Conservation (phyloP, 495 filamentous ascomycete genomes). For the Friedmanniomyces simplex region DNA sequence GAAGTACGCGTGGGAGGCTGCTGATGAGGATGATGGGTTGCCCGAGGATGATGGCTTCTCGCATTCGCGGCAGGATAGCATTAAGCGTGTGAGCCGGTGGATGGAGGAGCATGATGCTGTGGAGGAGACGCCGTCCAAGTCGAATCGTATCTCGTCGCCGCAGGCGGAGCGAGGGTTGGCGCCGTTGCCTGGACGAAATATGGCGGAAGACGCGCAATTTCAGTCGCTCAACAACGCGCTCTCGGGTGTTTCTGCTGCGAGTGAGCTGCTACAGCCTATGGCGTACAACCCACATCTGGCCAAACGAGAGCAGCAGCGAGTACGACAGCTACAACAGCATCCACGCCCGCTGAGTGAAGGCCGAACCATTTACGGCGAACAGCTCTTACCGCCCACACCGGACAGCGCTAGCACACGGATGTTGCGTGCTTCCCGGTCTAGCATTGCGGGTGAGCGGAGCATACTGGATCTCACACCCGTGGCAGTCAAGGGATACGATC, state of each 20-base stretch:
- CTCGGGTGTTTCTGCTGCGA: not conserved
- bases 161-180: not conserved
- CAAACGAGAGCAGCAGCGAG: not conserved
- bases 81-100: constrained; percentile 22
- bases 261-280: not conserved
- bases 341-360: not conserved
- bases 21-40: constrained; percentile 3
- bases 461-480: constrained; percentile 16
- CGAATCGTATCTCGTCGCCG: constrained; percentile 11
- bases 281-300: not conserved
- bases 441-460: constrained; percentile 11
- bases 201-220: not conserved
- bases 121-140: constrained; percentile 18
- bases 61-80: constrained; percentile 13
- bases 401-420: constrained; percentile 18
- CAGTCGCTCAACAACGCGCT: constrained; percentile 12
- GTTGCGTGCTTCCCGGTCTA: constrained; percentile 16
- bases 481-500: constrained; percentile 9
- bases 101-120: constrained; percentile 9
- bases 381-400: constrained; percentile 20
- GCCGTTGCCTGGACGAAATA: not conserved
- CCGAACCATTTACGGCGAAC: constrained; percentile 12
- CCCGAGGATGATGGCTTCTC: not conserved
- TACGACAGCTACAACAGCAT: not conserved
- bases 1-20: constrained; percentile 14